Evolutionary conservation across 2,329 filamentous ascomycete species (phyloP), one percentile per base, ranked within the genome.

Genomic region (Ophiostoma ulmi): DNA sequence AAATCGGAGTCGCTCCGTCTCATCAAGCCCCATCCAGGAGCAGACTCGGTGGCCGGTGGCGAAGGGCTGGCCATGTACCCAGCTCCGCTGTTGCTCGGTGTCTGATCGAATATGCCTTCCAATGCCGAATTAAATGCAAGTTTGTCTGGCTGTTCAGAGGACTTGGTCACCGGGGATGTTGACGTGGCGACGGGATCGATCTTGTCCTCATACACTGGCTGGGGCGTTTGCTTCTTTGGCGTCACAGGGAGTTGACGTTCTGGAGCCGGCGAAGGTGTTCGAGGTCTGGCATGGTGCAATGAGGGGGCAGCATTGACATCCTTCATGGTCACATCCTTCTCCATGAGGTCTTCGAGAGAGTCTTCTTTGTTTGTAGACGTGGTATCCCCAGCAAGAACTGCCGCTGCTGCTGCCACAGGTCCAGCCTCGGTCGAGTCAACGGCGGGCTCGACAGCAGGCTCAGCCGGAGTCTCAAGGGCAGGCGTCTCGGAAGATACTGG

Each of bases 21-120:
- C 73, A 79, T 79, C 66, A 79, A 72, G 8, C 75, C 76, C 10
- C 77, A 75, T 11, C 75, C 73, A n/a, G 75, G 70, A 14, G 73
- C 73, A 11, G 72, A 69, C 71, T 64, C 38, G 70, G 36, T 69
- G 72, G 52, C 22, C 68, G 66, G 72, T 48, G 69, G 71, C 4
- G 55, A 39, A 10, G 17, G 20, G 20, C 20, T 36, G 10, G 61
- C 38, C 35, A 36, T 65, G 36, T 39, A 20, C 63, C 20, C 35
- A 41, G 5, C 3, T 8, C 7, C 26, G 35, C 14, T 11, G 11
- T 26, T 14, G 26, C 58, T 63, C n/a, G 58, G 58, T 35, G 58
- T 8, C 7, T 44, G 67, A 11, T 26, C 69, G 8, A 77, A 67
- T 39, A 70, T 71, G 14, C 72, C 73, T 7, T 73, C 69, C 13